Evolutionary conservation across 2,329 filamentous ascomycete species (phyloP).

Genomic region (Colletotrichum spinosum): DNA sequence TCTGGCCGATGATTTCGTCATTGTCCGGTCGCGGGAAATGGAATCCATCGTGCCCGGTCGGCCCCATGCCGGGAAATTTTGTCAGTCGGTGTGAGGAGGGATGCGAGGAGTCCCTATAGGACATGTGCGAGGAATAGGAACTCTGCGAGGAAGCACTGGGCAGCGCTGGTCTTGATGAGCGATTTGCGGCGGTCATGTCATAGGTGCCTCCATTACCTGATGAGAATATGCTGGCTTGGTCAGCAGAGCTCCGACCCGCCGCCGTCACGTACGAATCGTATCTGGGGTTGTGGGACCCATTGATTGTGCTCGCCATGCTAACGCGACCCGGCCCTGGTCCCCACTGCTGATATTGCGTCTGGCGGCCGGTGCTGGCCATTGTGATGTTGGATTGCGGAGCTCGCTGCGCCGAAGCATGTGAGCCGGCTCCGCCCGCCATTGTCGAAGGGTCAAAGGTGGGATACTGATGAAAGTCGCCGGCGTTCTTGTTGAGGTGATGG

Average conservation of each 20-base stretch:
- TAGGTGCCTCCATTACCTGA: constrained; percentile 65
- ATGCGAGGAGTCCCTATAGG: constrained; percentile 45
- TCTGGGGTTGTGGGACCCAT: constrained; percentile 66
- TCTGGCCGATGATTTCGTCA: constrained; percentile 86
- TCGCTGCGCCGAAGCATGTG: constrained; percentile 71
- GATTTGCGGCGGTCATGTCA: constrained; percentile 50
- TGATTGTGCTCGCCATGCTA: constrained; percentile 65
- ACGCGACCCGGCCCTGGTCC: constrained; percentile 61
- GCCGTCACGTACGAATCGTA: constrained; percentile 73
- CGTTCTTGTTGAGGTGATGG: constrained; percentile 84
- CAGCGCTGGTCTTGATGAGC: constrained; percentile 64
- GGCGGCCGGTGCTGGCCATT: constrained; percentile 78
- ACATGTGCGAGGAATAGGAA: constrained; percentile 61
- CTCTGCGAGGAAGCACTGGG: constrained; percentile 68
- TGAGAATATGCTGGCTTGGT: constrained; percentile 68
- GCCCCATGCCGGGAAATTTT: constrained; percentile 57
- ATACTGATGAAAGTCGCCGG: constrained; percentile 89
- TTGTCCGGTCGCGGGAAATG: constrained; percentile 80
- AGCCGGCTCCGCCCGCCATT: constrained; percentile 59
- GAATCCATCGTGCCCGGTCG: constrained; percentile 61
- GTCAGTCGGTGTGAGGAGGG: constrained; percentile 69
- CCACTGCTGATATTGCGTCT: constrained; percentile 84
- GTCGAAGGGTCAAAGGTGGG: constrained; percentile 74
- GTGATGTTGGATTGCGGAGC: constrained; percentile 71
- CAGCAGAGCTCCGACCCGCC: constrained; percentile 67